phyloP scores from a whole-genome alignment of 1,284 basidiomycete genomes.

The Irpex rosettiformis region DNA sequence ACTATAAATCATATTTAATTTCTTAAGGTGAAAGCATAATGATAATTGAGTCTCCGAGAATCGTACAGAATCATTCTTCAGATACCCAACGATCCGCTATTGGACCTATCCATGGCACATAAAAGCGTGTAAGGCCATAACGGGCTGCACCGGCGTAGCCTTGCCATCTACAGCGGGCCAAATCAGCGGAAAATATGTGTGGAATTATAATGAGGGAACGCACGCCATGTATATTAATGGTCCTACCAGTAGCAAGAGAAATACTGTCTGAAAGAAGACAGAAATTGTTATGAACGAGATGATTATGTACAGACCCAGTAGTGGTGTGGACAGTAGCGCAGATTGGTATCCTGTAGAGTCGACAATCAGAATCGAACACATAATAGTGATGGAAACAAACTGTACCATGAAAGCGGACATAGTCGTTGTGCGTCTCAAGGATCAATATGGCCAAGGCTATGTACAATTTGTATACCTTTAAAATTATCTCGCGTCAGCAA shows the following conservation, averaged over 20 bases:
- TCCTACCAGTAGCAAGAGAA: conserved; percentile 41
- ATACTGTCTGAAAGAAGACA: conserved; percentile 42
- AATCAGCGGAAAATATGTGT: conserved; percentile 14
- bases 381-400: background rate
- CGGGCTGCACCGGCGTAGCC: conserved; percentile 65
- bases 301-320: conserved; percentile 60
- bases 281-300: conserved; percentile 49
- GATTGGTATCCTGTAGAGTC: conserved; percentile 63
- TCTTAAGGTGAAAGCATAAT: too few species aligned
- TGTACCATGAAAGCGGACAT: conserved; percentile 77
- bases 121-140: conserved; percentile 53
- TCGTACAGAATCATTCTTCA: conserved; percentile 49
- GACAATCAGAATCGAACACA: conserved; percentile 4
- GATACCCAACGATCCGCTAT: conserved; percentile 72
- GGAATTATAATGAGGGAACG: conserved; percentile 23
- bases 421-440: conserved; percentile 78
- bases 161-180: conserved; percentile 43
- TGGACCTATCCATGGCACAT: conserved; percentile 65
- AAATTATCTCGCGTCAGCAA: background rate
- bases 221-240: conserved; percentile 55
- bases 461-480: background rate
- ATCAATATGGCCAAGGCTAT: conserved; percentile 69
- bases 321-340: conserved; percentile 65
- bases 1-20: too few species aligned
- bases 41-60: background rate